Conservation (phyloP, 1,284 basidiomycete genomes). For the Cutaneotrichosporon sp. region DNA sequence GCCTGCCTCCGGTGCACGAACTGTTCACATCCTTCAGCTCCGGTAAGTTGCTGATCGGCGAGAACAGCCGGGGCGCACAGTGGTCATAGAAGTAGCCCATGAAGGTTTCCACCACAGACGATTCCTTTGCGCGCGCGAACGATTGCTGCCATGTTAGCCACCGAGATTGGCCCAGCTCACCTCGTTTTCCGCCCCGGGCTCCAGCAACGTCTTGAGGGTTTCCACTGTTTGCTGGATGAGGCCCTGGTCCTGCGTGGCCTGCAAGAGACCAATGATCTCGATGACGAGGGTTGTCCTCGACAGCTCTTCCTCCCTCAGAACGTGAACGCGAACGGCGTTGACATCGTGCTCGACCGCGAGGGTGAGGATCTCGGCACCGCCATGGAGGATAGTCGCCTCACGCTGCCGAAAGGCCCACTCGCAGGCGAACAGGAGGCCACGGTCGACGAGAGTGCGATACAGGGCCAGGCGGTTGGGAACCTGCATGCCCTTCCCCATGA, state of each 20-base stretch:
- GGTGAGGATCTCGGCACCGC: slow-evolving; percentile 84
- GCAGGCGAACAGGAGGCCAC: slow-evolving; percentile 83
- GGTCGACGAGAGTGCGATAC: slow-evolving; percentile 87
- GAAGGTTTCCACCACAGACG: slow-evolving; percentile 70
- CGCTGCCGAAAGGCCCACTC: slow-evolving; percentile 76
- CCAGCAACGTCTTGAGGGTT: slow-evolving; percentile 80
- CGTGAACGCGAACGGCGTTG: slow-evolving; percentile 78
- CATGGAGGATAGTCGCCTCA: slow-evolving; percentile 66
- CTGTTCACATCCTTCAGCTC: slow-evolving; percentile 52
- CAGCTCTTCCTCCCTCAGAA: slow-evolving; percentile 74
- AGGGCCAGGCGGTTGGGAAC: slow-evolving; percentile 79
- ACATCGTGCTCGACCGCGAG: slow-evolving; percentile 90
- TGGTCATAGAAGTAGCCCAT: slow-evolving; percentile 86
- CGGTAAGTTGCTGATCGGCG: slow-evolving; percentile 74
- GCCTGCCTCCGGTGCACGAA: neutral
- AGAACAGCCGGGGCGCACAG: slow-evolving; percentile 72
- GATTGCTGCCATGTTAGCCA: slow-evolving; percentile 14
- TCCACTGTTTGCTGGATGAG: slow-evolving; percentile 90
- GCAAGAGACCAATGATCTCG: slow-evolving; percentile 74
- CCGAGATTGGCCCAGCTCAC: slow-evolving; percentile 38
- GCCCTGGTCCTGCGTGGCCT: slow-evolving; percentile 76
- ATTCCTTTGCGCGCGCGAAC: slow-evolving; percentile 19
- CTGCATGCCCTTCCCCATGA: slow-evolving; percentile 96
- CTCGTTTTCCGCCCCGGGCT: slow-evolving; percentile 59
- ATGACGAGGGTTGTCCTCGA: slow-evolving; percentile 64